These are phyloP conservation scores for Vitis rupestris DNA, from an alignment of 164 flowering plant genomes.

Conservation along the genomic window DNA sequence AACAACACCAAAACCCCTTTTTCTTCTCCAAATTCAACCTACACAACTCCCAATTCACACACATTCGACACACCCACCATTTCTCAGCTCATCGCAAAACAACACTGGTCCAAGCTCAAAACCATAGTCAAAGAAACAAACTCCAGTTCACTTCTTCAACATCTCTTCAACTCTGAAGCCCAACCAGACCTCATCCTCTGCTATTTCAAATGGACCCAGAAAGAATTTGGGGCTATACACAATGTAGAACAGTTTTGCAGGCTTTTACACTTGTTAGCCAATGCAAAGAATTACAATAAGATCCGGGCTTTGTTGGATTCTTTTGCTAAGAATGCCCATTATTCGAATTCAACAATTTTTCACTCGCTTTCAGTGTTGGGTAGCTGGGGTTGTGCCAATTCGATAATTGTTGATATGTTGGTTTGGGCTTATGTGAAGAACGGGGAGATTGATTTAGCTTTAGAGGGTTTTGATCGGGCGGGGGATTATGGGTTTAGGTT, in stretches of 20 bases:
- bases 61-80: conserved; percentile 13
- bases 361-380: conserved; percentile 36
- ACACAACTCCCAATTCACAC: background rate
- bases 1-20: background rate
- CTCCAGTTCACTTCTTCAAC: conserved; percentile 30
- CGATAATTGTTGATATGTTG: conserved; percentile 56
- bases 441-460: conserved; percentile 28
- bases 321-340: conserved; percentile 30
- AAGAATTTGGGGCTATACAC: conserved; percentile 26
- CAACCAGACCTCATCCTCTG: conserved; percentile 30
- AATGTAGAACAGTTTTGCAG: conserved; percentile 32
- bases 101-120: conserved; percentile 50
- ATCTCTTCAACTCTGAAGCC: conserved; percentile 24
- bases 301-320: conserved; percentile 38
- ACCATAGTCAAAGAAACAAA: conserved; percentile 18
- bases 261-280: conserved; percentile 33
- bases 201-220: conserved; percentile 52
- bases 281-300: conserved; percentile 30
- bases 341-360: conserved; percentile 39
- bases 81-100: conserved; percentile 35
- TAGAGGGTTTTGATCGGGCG: conserved; percentile 61
- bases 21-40: conserved; percentile 12
- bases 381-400: conserved; percentile 24
- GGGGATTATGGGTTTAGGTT: conserved; percentile 59
- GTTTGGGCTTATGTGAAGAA: conserved; percentile 43